Evolutionary conservation across 495 filamentous ascomycete species (phyloP), one percentile per base, ranked within the genome.

Genomic region (Penicillium silybi): DNA sequence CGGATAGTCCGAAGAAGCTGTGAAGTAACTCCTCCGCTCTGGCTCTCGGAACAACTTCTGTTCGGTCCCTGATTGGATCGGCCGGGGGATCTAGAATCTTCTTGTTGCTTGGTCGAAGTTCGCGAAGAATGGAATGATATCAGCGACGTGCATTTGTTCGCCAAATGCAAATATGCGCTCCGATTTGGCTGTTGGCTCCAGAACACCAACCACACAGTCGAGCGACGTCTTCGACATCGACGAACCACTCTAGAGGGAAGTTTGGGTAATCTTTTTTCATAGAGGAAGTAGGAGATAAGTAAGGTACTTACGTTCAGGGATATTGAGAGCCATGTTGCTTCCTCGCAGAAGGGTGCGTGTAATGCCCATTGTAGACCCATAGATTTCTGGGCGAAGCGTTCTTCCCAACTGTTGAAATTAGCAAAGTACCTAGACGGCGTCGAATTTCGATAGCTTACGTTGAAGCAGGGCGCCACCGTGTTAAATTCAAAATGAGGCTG

Each of bases 221-320:
- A 0, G 76, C 80, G 5, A 54, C 61, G 47, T 85, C 81, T 27
- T 66, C 57, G 3, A 82, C 75, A 50, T 83, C 64, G 32, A 83
- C 64, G 46, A 59, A 72, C 41, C 58, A 71, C 54, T 71, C 73
- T 76, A 41, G 38, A 9, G 1, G 9, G 9, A 29, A 39, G 15
- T 41, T 16, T 44, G 19, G 29, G 41, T n/a, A 43, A 25, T 43
- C 1, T 1, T 3, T 1, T 7, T 17, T 26, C 6, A 37, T 10
- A 15, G 3, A 29, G 13, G 18, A 1, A 13, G 43, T 27, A 6
- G 17, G 18, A 18, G 26, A 23, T 23, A 16, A 1, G 25, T n/a
- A 15, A 35, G 17, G 38, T 26, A 29, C 42, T 18, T 20, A 52
- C 49, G 34, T 20, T 32, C 41, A 15, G 49, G 42, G 18, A 52